These are phyloP conservation scores for Pestalotiopsis sp. DNA, from an alignment of 2,329 filamentous ascomycete species.

Conservation along the genomic window DNA sequence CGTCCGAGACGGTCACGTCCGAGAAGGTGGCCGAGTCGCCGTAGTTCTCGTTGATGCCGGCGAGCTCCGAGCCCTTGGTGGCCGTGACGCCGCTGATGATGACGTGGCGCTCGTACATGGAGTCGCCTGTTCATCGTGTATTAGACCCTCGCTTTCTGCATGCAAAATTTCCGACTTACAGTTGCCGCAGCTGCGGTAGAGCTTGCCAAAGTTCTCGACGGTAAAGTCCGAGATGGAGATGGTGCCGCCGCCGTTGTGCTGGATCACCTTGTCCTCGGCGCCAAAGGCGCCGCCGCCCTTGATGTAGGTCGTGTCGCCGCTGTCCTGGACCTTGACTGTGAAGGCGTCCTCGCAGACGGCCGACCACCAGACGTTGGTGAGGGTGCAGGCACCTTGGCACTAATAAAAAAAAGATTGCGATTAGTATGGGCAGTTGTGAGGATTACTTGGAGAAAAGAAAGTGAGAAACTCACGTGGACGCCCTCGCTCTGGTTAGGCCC, in stretches of 20 bases:
- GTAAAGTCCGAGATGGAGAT: slow-evolving; percentile 31
- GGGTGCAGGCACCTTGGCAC: slow-evolving; percentile 33
- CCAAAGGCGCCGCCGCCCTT: slow-evolving; percentile 30
- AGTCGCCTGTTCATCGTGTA: slow-evolving; percentile 18
- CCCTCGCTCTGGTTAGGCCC: slow-evolving; percentile 41
- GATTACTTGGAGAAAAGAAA: neutral
- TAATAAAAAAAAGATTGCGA: neutral
- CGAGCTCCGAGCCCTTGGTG: slow-evolving; percentile 26
- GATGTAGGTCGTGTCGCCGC: slow-evolving; percentile 12
- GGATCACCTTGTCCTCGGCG: slow-evolving; percentile 25
- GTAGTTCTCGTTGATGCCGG: slow-evolving; percentile 40
- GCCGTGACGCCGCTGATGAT: slow-evolving; percentile 35
- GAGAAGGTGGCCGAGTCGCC: slow-evolving; percentile 34
- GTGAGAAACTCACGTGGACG: slow-evolving; percentile 26
- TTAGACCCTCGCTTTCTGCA: neutral
- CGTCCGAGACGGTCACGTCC: slow-evolving; percentile 20
- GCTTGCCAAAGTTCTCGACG: slow-evolving; percentile 41
- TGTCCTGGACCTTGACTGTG: slow-evolving; percentile 8
- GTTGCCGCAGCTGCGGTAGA: slow-evolving; percentile 51
- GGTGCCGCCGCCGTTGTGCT: slow-evolving; percentile 19
- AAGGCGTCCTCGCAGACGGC: slow-evolving; percentile 39
- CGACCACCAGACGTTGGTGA: slow-evolving; percentile 36
- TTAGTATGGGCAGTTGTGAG: neutral
- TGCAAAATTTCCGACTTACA: slow-evolving; percentile 24
- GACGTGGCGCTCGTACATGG: slow-evolving; percentile 32